These are phyloP conservation scores for Penicillium sp. DNA, from an alignment of 2,329 filamentous ascomycete genomes.

Conservation along the genomic window DNA sequence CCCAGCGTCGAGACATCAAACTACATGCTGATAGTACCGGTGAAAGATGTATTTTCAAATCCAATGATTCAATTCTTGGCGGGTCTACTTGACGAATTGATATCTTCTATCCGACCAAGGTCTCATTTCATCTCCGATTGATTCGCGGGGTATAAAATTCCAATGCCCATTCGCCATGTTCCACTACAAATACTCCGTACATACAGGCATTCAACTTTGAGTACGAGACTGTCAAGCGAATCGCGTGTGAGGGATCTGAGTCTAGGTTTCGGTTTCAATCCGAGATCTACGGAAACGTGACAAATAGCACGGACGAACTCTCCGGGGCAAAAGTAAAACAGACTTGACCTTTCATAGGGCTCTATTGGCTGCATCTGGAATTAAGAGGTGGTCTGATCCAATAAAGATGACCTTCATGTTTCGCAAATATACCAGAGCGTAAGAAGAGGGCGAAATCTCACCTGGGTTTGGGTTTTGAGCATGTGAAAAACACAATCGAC, in stretches of 20 bases:
- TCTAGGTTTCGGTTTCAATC: constrained; percentile 4
- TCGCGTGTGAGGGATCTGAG: constrained; percentile 3
- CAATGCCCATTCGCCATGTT: not conserved
- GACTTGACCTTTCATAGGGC: not conserved
- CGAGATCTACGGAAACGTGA: constrained; percentile 7
- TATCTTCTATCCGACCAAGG: not conserved
- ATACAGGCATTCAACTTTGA: not conserved
- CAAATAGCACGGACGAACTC: constrained; percentile 2
- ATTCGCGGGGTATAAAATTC: not conserved
- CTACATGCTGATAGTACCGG: not conserved
- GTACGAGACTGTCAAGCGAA: not conserved
- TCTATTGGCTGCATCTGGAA: not conserved
- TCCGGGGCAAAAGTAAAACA: not conserved
- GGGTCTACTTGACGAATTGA: not conserved
- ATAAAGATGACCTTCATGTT: not conserved
- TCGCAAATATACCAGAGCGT: not conserved
- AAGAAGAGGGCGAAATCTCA: not conserved
- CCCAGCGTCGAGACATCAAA: not conserved
- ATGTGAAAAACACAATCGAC: not conserved
- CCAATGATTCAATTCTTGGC: not conserved
- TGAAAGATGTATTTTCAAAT: not conserved
- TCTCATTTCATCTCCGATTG: not conserved
- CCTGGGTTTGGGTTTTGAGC: not conserved
- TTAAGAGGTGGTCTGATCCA: constrained; percentile 5
- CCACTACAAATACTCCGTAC: too few species aligned